Percentiles rank a stretch among this genome's conserved stretches.
phyloP scores from a whole-genome alignment of 2,329 filamentous ascomycete species.

The Curvularia sp. region DNA sequence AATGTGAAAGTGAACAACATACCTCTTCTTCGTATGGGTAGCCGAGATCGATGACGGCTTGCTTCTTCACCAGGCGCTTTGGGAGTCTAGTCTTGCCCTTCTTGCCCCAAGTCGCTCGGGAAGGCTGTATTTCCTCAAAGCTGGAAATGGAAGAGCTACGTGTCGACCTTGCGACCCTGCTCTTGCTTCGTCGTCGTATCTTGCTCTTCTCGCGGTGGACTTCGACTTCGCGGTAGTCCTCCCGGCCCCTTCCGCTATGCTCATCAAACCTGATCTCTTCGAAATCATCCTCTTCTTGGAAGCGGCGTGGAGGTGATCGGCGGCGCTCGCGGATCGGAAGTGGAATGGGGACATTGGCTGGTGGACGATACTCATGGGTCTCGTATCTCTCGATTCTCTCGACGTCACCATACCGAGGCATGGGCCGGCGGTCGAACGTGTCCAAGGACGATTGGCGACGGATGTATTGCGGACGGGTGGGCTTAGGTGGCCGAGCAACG shows the following conservation, averaged over 20 bases:
- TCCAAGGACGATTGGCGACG: slow-evolving; percentile 89
- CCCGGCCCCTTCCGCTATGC: slow-evolving; percentile 31
- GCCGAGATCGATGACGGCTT: slow-evolving; percentile 81
- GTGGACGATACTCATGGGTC: slow-evolving; percentile 65
- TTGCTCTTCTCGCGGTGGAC: slow-evolving; percentile 56
- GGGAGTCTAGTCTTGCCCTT: slow-evolving; percentile 92
- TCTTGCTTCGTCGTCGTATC: slow-evolving; percentile 39
- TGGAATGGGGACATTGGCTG: slow-evolving; percentile 73
- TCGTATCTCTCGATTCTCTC: slow-evolving; percentile 53
- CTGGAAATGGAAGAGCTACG: slow-evolving; percentile 53
- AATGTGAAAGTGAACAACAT: slow-evolving; percentile 36
- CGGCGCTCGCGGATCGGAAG: slow-evolving; percentile 61
- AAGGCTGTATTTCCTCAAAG: slow-evolving; percentile 50
- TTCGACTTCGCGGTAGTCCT: slow-evolving; percentile 60
- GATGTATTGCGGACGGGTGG: slow-evolving; percentile 72
- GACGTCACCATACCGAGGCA: slow-evolving; percentile 63
- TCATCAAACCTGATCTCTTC: slow-evolving; percentile 62
- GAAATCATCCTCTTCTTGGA: slow-evolving; percentile 73
- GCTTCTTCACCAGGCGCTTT: slow-evolving; percentile 76
- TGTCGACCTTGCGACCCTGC: slow-evolving; percentile 39
- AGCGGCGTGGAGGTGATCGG: slow-evolving; percentile 58
- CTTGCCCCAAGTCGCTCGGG: slow-evolving; percentile 52
- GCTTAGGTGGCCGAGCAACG: slow-evolving; percentile 59
- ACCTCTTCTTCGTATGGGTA: slow-evolving; percentile 91
- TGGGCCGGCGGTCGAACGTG: slow-evolving; percentile 81